Percentiles rank a stretch among this genome's conserved stretches.
Conservation (phyloP, 2,329 filamentous ascomycete genomes). For the Teratosphaeriaceae sp. region DNA sequence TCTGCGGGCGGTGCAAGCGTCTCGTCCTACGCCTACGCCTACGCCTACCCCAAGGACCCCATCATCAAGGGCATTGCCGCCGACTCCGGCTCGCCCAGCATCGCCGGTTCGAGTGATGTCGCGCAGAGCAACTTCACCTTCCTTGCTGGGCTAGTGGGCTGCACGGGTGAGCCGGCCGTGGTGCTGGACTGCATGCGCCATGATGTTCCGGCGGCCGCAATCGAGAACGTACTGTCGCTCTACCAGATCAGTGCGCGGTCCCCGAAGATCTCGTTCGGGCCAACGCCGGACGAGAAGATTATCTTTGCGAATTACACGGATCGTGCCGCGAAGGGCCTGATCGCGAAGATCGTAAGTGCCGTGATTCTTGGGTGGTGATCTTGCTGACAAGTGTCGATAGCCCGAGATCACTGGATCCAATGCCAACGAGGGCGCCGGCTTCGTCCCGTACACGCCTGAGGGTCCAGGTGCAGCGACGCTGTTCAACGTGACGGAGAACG, state of each 20-base stretch:
- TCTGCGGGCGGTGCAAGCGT: neutral
- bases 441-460: conserved; percentile 10
- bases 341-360: conserved; percentile 1
- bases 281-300: neutral
- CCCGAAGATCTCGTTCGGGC: neutral
- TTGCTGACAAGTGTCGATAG: neutral
- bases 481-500: conserved; percentile 7
- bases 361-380: neutral
- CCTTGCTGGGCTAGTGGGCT: neutral
- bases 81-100: neutral
- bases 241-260: neutral
- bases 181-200: conserved; percentile 1
- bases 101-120: neutral
- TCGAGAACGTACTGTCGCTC: neutral
- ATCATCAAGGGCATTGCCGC: conserved; percentile 1
- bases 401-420: conserved; percentile 15
- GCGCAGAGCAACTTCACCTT: neutral
- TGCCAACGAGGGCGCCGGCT: conserved; percentile 16
- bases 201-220: neutral
- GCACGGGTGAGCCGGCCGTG: neutral
- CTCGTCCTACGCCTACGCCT: neutral
- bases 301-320: neutral
- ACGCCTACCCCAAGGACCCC: neutral
- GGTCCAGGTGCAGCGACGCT: conserved; percentile 11
- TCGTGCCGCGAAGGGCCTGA: neutral